Percentiles rank a stretch among this genome's conserved stretches.
Conservation (phyloP, 345 rosid species). For the Salix exigua region DNA sequence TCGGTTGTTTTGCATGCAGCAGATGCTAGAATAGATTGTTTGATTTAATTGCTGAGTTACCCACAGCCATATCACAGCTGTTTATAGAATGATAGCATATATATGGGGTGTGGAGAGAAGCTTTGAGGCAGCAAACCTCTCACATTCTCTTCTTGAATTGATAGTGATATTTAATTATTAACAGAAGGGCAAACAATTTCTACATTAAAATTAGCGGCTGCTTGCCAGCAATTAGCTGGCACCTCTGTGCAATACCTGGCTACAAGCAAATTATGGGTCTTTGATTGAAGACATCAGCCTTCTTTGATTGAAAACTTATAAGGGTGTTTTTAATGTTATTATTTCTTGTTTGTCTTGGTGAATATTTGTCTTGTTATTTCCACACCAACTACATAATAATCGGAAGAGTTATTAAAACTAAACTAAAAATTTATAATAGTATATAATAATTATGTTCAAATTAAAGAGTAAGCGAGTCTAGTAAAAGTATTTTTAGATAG, state of each 20-base stretch:
- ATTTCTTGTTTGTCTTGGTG: no score
- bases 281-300: no score
- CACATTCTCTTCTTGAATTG: neutral
- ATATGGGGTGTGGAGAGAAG: neutral
- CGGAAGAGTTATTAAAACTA: neutral
- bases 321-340: no score
- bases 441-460: neutral
- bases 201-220: neutral
- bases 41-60: neutral
- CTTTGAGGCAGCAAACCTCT: neutral
- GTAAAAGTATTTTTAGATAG: no score
- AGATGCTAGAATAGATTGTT: no score
- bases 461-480: no score
- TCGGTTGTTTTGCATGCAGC: no score
- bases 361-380: neutral
- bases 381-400: neutral
- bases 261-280: no score
- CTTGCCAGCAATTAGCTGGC: neutral
- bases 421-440: neutral
- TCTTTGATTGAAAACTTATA: no score
- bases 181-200: neutral
- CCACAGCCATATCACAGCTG: neutral
- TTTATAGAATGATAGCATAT: neutral
- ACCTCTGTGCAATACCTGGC: neutral
- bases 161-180: neutral